Evolutionary conservation across 2,329 filamentous ascomycete genomes (phyloP), one percentile per base, ranked within the genome.

Genomic region (Colletotrichum cereale): DNA sequence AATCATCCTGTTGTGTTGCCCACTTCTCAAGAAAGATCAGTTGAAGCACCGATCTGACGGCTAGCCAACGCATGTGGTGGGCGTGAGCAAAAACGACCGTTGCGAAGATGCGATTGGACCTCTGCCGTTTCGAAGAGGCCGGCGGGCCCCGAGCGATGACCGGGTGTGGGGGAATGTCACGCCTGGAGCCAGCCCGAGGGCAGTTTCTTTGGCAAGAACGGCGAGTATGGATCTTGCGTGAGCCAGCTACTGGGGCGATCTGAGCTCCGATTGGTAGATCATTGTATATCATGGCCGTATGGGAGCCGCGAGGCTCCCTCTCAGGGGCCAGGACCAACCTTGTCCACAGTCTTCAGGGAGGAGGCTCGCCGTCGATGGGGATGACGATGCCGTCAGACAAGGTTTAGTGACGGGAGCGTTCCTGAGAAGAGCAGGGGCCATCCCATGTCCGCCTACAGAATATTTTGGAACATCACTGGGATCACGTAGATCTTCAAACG

Each of bases 31-130:
- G 16, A 72, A 69, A 72, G 65, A 72, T 69, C 69, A 69, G 65
- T 72, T 29, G 69, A 72, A 66, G 69, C 69, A 69, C 47, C 63
- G 58, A 72, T 72, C 69, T 69, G 69, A 72, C 65, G 60, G 38
- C 53, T 64, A 53, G 36, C 56, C 44, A 66, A 60, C 44, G 29
- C 53, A 42, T 40, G 60, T 47, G 55, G 65, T 60, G 44, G 53
- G 62, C 47, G 18, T 44, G 29, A 53, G 53, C 53, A 34, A 34
- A 53, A 47, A 55, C 58, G 44, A 60, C 26, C 3, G 24, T 69
- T 56, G 34, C 12, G 42, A 69, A 64, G 69, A 72, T 72, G 65
- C 69, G 69, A 72, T 72, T 72, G 69, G 69, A 40, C 63, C 36
- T 16, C 11, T 21, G 7, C 26, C 58, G 69, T 72, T 72, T 69